phyloP scores from a whole-genome alignment of 225 moss, liverwort and hornwort genomes.

The Bryum argenteum region DNA sequence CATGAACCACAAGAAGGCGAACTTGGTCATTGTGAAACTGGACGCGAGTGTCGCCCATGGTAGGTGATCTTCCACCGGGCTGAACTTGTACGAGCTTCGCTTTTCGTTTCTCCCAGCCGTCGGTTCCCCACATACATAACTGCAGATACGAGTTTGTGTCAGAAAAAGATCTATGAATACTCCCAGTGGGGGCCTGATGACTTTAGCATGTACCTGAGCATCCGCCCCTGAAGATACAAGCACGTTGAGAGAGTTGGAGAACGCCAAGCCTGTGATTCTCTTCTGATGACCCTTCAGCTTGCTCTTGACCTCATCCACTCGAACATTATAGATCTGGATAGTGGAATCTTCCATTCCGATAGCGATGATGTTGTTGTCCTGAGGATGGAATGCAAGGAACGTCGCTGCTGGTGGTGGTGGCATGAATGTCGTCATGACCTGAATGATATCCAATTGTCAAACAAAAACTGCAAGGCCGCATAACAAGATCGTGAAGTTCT shows the following conservation, averaged over 20 bases:
- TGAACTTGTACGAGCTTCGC: constrained; percentile 72
- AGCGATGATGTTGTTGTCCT: constrained; percentile 95
- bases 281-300: constrained; percentile 97
- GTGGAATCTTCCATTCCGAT: constrained; percentile 98
- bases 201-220: constrained; percentile 65
- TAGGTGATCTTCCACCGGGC: constrained; percentile 63
- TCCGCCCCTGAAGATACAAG: constrained; percentile 96
- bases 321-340: constrained; percentile 96
- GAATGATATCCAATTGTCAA: constrained; percentile 27
- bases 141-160: constrained; percentile 39
- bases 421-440: constrained; percentile 99
- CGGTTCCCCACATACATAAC: constrained; percentile 96
- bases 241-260: constrained; percentile 89
- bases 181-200: not conserved
- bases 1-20: constrained; percentile 88
- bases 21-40: constrained; percentile 99
- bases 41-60: constrained; percentile 86
- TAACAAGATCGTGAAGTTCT: not conserved
- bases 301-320: constrained; percentile 97
- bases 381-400: constrained; percentile 93
- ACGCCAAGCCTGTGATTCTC: constrained; percentile 94
- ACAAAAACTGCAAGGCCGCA: not conserved
- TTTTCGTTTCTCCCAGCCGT: constrained; percentile 97
- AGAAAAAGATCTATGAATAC: constrained; percentile 3
- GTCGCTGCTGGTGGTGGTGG: constrained; percentile 98